Base-by-base conservation (phyloP, 768 basidiomycete genomes). In the Panaeolus papilionaceus region DNA sequence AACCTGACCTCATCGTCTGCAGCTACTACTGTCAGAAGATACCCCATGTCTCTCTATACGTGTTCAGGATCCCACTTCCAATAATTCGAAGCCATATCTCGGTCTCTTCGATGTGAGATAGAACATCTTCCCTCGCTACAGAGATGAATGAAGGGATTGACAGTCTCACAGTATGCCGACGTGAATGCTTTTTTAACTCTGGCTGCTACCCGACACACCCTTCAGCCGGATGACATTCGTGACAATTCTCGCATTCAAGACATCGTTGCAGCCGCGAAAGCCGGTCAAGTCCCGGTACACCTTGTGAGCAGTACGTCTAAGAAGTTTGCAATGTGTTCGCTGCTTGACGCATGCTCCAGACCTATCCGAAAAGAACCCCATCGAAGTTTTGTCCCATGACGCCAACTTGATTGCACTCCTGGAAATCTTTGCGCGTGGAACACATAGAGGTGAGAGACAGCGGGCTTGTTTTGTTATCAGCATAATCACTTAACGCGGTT, bases 181-280 rank as follows among this genome's bases (percentile, higher is more conserved):
- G 91, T 94, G 11, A 95, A 95, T 74, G 92, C 93, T n/a, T 95
- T 94, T 74, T 78, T 95, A 67, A 92, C 92, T 3, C 81, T 95
- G 58, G 93, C 93, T 10, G 92, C 93, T 7, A 94, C 92, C 3
- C 81, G 89, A 54, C 92, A 94, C 73, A 91, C 89, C 3, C 82
- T 91, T 45, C 77, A 80, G 26, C 82, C 84, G 0, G 89, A 90
- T n/a, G 86, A 89, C 62, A 75, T 91, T 18, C 82, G 83, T 38
- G 87, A 84, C 5, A 85, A 89, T 69, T 78, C 86, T 1, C 86
- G 90, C 2, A 83, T 88, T 26, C 84, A 88, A 67, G 85, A 90
- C 66, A 94, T 95, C 66, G 82, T 94, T 38, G 82, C 84, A 40
- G 93, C 93, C 11, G 93, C 93, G 2, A 87, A 86, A 70, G 85